Evolutionary conservation across 139 green algal species (phyloP), one percentile per base, ranked within the genome.

Genomic region (Astrephomene gubernaculifera): DNA sequence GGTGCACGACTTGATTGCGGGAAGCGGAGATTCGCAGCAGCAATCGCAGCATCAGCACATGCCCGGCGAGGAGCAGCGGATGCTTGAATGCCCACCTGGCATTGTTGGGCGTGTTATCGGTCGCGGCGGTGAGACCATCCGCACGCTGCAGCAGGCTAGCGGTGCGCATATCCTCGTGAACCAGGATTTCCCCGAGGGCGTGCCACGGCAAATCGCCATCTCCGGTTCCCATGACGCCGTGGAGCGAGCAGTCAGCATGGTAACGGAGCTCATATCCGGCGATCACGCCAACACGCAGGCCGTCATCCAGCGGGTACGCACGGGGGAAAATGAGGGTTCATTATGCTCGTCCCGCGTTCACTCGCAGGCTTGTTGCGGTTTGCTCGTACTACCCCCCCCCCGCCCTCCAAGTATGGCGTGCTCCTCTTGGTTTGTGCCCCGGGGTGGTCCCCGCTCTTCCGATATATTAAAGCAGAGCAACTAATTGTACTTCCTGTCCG

Each of bases 71-170:
- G 69, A 73, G 17, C 60, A 72, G 38, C 45, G 57, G 6, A 79
- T 83, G 9, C 43, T 98, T 22, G 89, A 95, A 9, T 98, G 96
- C 89, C 96, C 96, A 0, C 87, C 83, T 0, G 90, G 88, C 60
- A 93, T 98, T 60, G 97, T 99, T 27, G 97, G 97, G 29, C 89
- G 97, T 71, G 95, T 99, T 67, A 99, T 99, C 73, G 97, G 97
- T 6, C 90, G 96, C 8, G 96, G 94, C 9, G 97, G 97, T 4
- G 96, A 99, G 91, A 99, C 97, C n/a, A 99, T 99, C 90, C 92
- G 97, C 63, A 92, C 91, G 27, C 91, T 99, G 90, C 97, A 99
- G 94, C 90, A 93, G 22, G 94, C 92, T 60, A 97, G 93, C 57
- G 93, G 94, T n/a, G 95, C 94, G 0, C 90, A 96, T 86, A 98